Percentiles rank a stretch among this genome's conserved stretches.
These are phyloP conservation scores for Endocladia muricata DNA, from an alignment of 31 red algal genomes.

Conservation along the genomic window DNA sequence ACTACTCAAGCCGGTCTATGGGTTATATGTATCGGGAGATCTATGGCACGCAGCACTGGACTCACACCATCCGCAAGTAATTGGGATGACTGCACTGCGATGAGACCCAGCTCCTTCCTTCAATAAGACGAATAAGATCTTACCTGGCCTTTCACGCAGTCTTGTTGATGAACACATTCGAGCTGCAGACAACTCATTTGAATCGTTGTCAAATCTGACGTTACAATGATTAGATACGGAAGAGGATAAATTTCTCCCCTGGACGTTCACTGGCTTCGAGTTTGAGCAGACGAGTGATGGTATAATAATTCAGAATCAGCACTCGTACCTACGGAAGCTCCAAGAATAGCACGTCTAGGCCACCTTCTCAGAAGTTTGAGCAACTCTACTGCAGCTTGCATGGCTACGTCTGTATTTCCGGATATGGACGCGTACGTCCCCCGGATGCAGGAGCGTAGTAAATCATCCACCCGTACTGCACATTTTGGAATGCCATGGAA, in stretches of 20 bases:
- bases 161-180: conserved; percentile 12
- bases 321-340: not conserved
- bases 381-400: too few relatives aligned
- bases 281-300: not conserved
- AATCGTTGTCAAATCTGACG: not conserved
- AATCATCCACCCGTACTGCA: too few relatives aligned
- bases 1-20: conserved; percentile 9
- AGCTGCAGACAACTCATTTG: not conserved
- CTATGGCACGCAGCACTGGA: conserved; percentile 12
- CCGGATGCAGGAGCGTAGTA: too few relatives aligned
- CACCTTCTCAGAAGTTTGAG: too few relatives aligned
- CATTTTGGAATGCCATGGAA: too few relatives aligned
- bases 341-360: too few relatives aligned
- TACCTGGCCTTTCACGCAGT: not conserved
- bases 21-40: not conserved
- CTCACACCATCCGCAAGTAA: not conserved
- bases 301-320: not conserved
- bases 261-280: not conserved
- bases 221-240: not conserved
- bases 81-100: not conserved
- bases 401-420: too few relatives aligned
- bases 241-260: not conserved
- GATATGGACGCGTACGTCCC: too few relatives aligned
- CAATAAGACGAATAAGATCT: not conserved
- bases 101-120: not conserved